These are phyloP conservation scores for Cyclocybe aegerita DNA, from an alignment of 768 basidiomycete species.

Conservation along the genomic window DNA sequence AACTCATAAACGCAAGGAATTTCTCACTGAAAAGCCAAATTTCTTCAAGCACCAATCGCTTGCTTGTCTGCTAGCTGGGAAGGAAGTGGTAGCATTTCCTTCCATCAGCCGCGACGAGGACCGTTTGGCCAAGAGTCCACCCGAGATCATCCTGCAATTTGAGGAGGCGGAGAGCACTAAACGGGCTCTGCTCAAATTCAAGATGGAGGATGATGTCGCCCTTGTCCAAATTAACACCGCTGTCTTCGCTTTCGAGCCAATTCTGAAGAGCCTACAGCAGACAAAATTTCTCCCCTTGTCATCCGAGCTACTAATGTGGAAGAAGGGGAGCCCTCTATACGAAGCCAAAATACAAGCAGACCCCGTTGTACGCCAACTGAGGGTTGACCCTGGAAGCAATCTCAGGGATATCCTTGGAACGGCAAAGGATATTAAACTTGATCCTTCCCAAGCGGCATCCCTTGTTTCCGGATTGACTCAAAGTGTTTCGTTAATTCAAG, in stretches of 20 bases:
- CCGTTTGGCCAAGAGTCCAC: slow-evolving; percentile 41
- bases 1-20: slow-evolving; percentile 32
- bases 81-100: slow-evolving; percentile 47
- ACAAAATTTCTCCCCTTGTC: slow-evolving; percentile 42
- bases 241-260: slow-evolving; percentile 58
- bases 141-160: slow-evolving; percentile 50
- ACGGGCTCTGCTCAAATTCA: slow-evolving; percentile 38
- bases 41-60: slow-evolving; percentile 52
- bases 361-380: slow-evolving; percentile 23
- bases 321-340: slow-evolving; percentile 16
- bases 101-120: slow-evolving; percentile 52
- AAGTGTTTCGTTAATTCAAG: slow-evolving; percentile 58
- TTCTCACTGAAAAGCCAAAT: slow-evolving; percentile 33
- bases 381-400: slow-evolving; percentile 33
- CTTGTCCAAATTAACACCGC: slow-evolving; percentile 59
- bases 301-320: slow-evolving; percentile 53
- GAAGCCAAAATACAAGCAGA: slow-evolving; percentile 7
- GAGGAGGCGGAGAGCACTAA: slow-evolving; percentile 37
- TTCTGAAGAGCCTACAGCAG: slow-evolving; percentile 52
- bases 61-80: slow-evolving; percentile 47
- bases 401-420: slow-evolving; percentile 36
- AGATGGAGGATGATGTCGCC: slow-evolving; percentile 31
- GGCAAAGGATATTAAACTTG: slow-evolving; percentile 42
- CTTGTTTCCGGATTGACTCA: slow-evolving; percentile 53
- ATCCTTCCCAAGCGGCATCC: slow-evolving; percentile 43